A percentile compares a stretch with the other conserved stretches of the same genome.
Conservation (phyloP, 2,329 filamentous ascomycete genomes). For the Metarhizium sp. region DNA sequence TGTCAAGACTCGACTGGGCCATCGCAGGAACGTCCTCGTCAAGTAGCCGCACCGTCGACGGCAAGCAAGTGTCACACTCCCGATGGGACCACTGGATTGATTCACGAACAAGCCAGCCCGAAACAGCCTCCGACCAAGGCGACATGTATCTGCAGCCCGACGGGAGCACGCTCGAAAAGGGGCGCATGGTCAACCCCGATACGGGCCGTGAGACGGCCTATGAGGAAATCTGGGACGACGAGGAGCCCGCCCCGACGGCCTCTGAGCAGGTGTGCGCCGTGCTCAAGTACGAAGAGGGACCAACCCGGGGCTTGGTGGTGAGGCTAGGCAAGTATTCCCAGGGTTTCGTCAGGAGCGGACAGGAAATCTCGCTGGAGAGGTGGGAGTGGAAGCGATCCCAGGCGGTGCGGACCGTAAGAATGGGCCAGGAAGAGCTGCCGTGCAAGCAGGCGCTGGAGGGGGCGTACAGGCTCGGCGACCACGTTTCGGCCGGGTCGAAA, state of each 20-base stretch:
- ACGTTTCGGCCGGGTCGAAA: neutral
- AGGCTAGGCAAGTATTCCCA: slow-evolving; percentile 46
- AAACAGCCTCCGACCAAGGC: slow-evolving; percentile 41
- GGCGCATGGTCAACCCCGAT: slow-evolving; percentile 48
- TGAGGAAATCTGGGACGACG: slow-evolving; percentile 38
- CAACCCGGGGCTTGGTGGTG: slow-evolving; percentile 39
- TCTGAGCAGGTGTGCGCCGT: slow-evolving; percentile 24
- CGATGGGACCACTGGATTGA: slow-evolving; percentile 54
- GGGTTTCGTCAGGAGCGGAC: slow-evolving; percentile 39
- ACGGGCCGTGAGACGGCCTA: slow-evolving; percentile 44
- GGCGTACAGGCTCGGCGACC: slow-evolving; percentile 1
- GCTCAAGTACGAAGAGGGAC: slow-evolving; percentile 26
- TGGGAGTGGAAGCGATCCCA: slow-evolving; percentile 35
- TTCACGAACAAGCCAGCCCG: slow-evolving; percentile 32
- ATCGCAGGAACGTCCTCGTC: slow-evolving; percentile 48
- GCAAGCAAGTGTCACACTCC: slow-evolving; percentile 22
- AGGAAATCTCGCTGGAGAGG: slow-evolving; percentile 38
- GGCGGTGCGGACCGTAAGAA: slow-evolving; percentile 23
- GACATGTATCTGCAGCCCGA: slow-evolving; percentile 39
- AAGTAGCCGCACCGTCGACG: slow-evolving; percentile 13
- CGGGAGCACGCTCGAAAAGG: slow-evolving; percentile 43
- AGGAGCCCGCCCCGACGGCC: neutral
- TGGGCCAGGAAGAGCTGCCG: slow-evolving; percentile 26
- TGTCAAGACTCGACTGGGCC: slow-evolving; percentile 50
- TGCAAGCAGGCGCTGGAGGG: slow-evolving; percentile 16